Base-by-base conservation (phyloP, 1,284 basidiomycete genomes). In the Cryptococcus floricola region DNA sequence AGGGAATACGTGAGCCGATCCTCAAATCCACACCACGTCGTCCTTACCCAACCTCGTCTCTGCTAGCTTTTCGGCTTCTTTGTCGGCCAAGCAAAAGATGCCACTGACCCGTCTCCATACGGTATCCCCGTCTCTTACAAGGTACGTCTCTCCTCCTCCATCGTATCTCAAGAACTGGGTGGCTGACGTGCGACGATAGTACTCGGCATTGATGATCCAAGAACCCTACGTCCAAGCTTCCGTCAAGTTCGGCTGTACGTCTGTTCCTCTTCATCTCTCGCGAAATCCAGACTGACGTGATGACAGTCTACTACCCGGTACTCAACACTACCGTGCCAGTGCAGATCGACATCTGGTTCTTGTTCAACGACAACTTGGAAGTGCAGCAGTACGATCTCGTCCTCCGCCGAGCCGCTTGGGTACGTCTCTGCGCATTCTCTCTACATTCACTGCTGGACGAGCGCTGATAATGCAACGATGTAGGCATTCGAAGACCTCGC, bases 351-450 rank as follows among this genome's bases (percentile, higher is more conserved):
- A 54, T 50, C 14, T 66, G 53, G 50, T 54, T 62, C 25, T 34
- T 39, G 4, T 51, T 64, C 48, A 58, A 65, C 47, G 58, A 67
- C 16, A 13, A 59, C 7, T 42, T 46, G 31, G 44, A 63, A 38
- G 61, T 61, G 37, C 25, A 50, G 12, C 57, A 64, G 43, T 68
- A 64, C 49, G 61, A 63, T 44, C 19, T 61, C 1, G 14, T 56
- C 7, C 65, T 68, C 57, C 55, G 61, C 25, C 56, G 62, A 42
- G 66, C 62, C 61, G 56, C 63, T 14, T 68, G 64, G 66, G 59
- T 54, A 23, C 39, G 54, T 53, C 19, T 19, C 3, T 18, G 23
- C 23, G 2, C 23, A 23, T 23, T 23, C 23, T 23, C 23, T 23
- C 23, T 3, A 23, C 23, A 12, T 49, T n/a, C 18, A 16, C 4